Evolutionary conservation across 1,284 basidiomycete genomes (phyloP), one percentile per base, ranked within the genome.

Genomic region (Trichosporon ovoides): DNA sequence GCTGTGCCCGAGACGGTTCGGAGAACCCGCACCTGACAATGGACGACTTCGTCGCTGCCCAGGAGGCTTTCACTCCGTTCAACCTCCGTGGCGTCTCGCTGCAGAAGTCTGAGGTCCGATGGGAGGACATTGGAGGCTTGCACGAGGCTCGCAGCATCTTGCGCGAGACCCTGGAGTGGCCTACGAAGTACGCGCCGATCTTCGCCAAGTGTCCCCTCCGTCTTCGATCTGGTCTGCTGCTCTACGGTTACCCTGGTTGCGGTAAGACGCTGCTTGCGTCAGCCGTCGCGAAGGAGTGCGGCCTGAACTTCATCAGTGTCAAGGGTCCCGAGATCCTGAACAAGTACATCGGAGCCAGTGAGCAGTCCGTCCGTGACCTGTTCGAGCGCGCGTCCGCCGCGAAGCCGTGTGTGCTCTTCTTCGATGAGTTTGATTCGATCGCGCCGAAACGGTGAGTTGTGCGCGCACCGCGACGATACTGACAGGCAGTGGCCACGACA

Each of bases 361-460:
- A 98, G 75, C 92, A 97, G 80, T 88, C 90, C 36, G 90, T 89
- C 3, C 84, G 96, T 51, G 95, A 98, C 71, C 79, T 98, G 36
- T 99, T 99, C 65, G 95, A 98, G 66, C 82, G 95, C 37, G 96
- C 96, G 0, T 88, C 87, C 61, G 89, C 93, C 2, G 96, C 96
- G 16, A 97, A 96, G 76, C 96, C 96, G 0, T 99, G 96, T 74
- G 88, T 98, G 9, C 79, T 99, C 50, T 99, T 98, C 81, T 98
- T 98, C 71, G 96, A 99, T 74, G 96, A 99, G 76, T 98, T 99
- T 69, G 96, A 99, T 72, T 93, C 94, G 3, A 97, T 99, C 59
- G 96, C 95, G 7, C 94, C 95, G 0, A 97, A 96, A 74, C 83
- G 93, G 91, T 88, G 61, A 52, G 74, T 64, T 11, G 20, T 31